Conservation (phyloP, 2,329 filamentous ascomycete genomes). For the Pyrenochaeta sp. region DNA sequence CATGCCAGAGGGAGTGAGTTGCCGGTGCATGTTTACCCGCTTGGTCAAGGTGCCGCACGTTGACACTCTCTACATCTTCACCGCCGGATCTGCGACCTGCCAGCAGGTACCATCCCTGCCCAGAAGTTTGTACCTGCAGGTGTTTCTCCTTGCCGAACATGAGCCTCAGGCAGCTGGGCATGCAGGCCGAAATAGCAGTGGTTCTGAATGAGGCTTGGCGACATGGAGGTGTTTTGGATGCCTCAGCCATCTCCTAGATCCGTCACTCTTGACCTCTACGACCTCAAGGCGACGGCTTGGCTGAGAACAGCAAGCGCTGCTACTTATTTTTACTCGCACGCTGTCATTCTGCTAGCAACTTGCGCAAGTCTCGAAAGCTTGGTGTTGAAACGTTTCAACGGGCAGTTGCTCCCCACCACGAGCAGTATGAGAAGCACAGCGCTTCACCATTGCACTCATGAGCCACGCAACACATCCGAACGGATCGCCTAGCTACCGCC, state of each 20-base stretch:
- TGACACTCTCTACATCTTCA: slow-evolving; percentile 17
- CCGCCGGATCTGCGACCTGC: slow-evolving; percentile 33
- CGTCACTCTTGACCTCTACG: slow-evolving; percentile 7
- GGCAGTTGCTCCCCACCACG: slow-evolving; percentile 10
- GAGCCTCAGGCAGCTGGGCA: slow-evolving; percentile 25
- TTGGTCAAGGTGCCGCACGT: slow-evolving; percentile 20
- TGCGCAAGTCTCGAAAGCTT: slow-evolving; percentile 12
- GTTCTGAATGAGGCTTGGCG: slow-evolving; percentile 29
- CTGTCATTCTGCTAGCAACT: not conserved
- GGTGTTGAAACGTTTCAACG: slow-evolving; percentile 33
- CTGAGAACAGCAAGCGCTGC: slow-evolving; percentile 9
- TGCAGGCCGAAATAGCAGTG: slow-evolving; percentile 29
- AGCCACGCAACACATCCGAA: slow-evolving; percentile 29
- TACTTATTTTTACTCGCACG: not conserved
- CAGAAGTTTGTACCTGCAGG: slow-evolving; percentile 27
- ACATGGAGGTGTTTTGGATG: slow-evolving; percentile 25
- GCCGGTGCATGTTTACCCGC: slow-evolving; percentile 33
- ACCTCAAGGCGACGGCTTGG: slow-evolving; percentile 4
- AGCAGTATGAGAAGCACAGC: slow-evolving; percentile 18
- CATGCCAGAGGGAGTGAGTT: slow-evolving; percentile 11
- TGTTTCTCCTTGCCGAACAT: slow-evolving; percentile 18
- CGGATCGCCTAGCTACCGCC: slow-evolving; percentile 40
- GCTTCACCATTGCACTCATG: slow-evolving; percentile 25
- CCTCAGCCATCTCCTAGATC: slow-evolving; percentile 17
- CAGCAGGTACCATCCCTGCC: slow-evolving; percentile 18